A percentile compares a stretch with the other conserved stretches of the same genome.
Conservation (phyloP, 23 red algal species). For the Gracilariopsis chorda region DNA sequence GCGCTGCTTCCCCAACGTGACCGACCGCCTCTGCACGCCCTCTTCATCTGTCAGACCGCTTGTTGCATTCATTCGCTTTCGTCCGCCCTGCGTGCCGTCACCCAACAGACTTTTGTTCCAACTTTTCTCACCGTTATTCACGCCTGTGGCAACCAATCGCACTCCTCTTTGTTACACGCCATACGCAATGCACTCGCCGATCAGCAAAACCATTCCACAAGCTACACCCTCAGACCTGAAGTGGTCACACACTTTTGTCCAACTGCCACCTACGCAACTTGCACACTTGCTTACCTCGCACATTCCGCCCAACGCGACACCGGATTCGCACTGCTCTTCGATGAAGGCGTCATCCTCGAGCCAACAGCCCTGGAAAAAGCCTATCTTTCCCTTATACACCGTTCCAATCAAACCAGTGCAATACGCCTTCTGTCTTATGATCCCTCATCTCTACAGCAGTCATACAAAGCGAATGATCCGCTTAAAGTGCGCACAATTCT, state of each 20-base stretch:
- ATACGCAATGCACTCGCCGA: slow-evolving; percentile 11
- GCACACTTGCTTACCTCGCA: background rate
- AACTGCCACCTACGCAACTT: background rate
- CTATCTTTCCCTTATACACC: slow-evolving; percentile 1
- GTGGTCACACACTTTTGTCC: slow-evolving; percentile 10
- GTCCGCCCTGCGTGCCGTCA: background rate
- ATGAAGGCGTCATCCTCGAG: slow-evolving; percentile 24
- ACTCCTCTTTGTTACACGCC: background rate
- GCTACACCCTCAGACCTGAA: slow-evolving; percentile 1
- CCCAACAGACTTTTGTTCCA: slow-evolving; percentile 37
- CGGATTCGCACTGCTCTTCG: background rate
- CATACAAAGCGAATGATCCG: background rate
- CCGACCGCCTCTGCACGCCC: slow-evolving; percentile 12
- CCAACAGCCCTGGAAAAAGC: slow-evolving; percentile 40
- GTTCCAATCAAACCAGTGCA: background rate
- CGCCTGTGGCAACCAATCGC: background rate
- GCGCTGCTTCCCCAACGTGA: background rate
- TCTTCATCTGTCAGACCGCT: slow-evolving; percentile 27
- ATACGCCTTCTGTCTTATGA: slow-evolving; percentile 27
- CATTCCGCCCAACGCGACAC: background rate
- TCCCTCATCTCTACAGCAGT: background rate
- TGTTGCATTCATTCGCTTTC: slow-evolving; percentile 1
- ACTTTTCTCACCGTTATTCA: slow-evolving; percentile 35
- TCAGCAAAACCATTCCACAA: background rate
- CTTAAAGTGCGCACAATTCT: background rate